phyloP scores from a whole-genome alignment of 2,329 filamentous ascomycete species.

The Davidsoniella neocaledoniae region DNA sequence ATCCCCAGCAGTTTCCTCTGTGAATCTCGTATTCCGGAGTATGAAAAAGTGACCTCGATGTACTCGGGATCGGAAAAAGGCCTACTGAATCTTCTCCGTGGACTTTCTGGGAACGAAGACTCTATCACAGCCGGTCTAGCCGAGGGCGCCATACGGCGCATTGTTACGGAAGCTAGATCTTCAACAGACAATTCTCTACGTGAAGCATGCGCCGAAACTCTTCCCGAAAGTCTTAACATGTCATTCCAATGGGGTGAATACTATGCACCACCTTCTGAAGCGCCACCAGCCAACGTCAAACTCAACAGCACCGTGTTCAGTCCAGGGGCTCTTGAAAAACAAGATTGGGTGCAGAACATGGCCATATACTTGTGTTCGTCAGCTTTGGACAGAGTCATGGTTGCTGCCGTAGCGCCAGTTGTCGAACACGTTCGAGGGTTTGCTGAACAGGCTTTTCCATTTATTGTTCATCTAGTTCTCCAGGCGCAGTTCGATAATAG shows the following conservation, averaged over 20 bases:
- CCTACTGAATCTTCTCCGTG: constrained; percentile 44
- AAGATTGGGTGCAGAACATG: constrained; percentile 45
- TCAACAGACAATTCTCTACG: constrained; percentile 31
- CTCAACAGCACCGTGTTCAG: constrained; percentile 19
- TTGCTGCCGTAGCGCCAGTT: constrained; percentile 51
- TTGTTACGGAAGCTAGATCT: constrained; percentile 36
- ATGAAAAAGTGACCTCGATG: constrained; percentile 28
- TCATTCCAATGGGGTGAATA: constrained; percentile 43
- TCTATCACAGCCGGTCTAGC: constrained; percentile 40
- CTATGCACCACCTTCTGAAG: constrained; percentile 37
- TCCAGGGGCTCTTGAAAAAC: constrained; percentile 25
- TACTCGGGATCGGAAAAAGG: constrained; percentile 43
- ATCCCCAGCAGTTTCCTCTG: constrained; percentile 42
- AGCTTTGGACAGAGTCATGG: constrained; percentile 30
- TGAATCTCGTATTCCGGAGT: constrained; percentile 40
- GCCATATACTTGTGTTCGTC: constrained; percentile 19
- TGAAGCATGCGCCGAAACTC: constrained; percentile 32
- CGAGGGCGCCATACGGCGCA: constrained; percentile 40
- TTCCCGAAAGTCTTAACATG: constrained; percentile 33
- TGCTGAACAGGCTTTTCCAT: constrained; percentile 61
- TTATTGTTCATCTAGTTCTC: constrained; percentile 69
- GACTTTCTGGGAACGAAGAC: constrained; percentile 41
- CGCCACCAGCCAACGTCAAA: neutral
- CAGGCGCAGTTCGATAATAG: constrained; percentile 47
- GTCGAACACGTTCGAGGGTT: constrained; percentile 50